Conservation (phyloP, 163 green algal genomes). For the Scenedesmus sp. region DNA sequence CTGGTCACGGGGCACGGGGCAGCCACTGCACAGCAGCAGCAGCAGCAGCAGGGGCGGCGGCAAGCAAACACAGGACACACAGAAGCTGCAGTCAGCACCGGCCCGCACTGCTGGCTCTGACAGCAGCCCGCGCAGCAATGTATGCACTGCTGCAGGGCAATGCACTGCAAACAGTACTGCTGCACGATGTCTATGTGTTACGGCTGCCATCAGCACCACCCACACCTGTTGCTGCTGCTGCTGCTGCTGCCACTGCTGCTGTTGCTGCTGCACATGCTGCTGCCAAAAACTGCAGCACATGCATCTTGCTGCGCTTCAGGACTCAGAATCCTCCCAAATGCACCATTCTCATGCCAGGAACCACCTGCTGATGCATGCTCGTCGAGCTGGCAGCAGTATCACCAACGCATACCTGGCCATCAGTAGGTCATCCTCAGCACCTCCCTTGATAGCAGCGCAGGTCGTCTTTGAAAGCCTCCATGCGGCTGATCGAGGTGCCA, state of each 20-base stretch:
- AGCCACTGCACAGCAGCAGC: slow-evolving; percentile 30
- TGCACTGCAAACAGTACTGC: neutral
- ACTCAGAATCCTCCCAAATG: neutral
- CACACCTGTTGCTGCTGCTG: neutral
- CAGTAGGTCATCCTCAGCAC: neutral
- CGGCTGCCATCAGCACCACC: too few species aligned
- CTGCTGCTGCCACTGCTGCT: neutral
- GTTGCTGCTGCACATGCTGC: neutral
- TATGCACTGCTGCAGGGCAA: neutral
- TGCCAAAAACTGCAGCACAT: neutral
- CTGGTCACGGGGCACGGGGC: slow-evolving; percentile 53
- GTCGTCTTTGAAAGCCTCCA: neutral
- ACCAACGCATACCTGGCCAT: neutral
- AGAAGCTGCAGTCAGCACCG: neutral
- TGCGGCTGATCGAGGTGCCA: neutral
- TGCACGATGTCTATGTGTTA: neutral
- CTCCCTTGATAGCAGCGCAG: neutral
- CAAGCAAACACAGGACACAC: neutral
- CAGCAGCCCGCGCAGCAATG: neutral
- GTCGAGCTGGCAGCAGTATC: neutral
- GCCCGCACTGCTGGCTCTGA: neutral
- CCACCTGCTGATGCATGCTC: neutral
- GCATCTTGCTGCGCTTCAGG: neutral
- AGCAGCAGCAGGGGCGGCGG: neutral
- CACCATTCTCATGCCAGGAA: neutral